phyloP scores from a whole-genome alignment of 345 rosid species.

The Physaria fendleri region DNA sequence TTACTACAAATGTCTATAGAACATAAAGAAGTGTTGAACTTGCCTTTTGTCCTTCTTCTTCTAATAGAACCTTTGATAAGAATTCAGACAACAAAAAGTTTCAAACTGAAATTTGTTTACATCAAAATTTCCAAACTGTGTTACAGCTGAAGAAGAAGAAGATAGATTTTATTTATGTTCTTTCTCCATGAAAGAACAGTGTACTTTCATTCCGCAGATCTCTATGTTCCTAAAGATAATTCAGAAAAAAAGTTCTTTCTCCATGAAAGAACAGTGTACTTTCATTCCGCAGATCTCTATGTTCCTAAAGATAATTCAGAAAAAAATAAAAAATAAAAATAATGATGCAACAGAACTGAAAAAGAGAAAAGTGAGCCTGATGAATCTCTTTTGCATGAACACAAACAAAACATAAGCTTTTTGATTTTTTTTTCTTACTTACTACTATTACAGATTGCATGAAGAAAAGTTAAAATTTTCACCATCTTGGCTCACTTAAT shows the following conservation, averaged over 20 bases:
- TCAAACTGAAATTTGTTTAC: neutral
- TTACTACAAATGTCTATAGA: conserved; percentile 27
- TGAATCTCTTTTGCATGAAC: conserved; percentile 48
- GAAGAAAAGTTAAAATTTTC: conserved; percentile 46
- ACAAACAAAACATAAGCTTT: conserved; percentile 23
- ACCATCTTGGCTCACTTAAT: conserved; percentile 25
- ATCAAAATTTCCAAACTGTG: conserved; percentile 24
- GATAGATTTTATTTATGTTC: neutral
- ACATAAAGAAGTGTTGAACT: conserved; percentile 18
- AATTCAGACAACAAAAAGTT: too few relatives aligned
- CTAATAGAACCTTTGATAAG: too few relatives aligned
- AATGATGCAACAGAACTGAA: too few relatives aligned
- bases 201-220: conserved; percentile 22
- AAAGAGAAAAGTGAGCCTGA: conserved; percentile 36
- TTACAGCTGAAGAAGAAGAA: conserved; percentile 10
- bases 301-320: conserved; percentile 22
- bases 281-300: conserved; percentile 16
- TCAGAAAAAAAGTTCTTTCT: conserved; percentile 31
- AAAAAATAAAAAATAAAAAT: too few relatives aligned
- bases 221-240: conserved; percentile 22
- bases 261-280: conserved; percentile 29
- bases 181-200: conserved; percentile 29
- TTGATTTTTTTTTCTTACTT: conserved; percentile 4
- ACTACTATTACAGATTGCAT: conserved; percentile 26
- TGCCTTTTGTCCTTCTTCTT: too few relatives aligned